Evolutionary conservation across 495 filamentous ascomycete genomes (phyloP), one percentile per base, ranked within the genome.

Genomic region (Aspergillus heteromorphus): DNA sequence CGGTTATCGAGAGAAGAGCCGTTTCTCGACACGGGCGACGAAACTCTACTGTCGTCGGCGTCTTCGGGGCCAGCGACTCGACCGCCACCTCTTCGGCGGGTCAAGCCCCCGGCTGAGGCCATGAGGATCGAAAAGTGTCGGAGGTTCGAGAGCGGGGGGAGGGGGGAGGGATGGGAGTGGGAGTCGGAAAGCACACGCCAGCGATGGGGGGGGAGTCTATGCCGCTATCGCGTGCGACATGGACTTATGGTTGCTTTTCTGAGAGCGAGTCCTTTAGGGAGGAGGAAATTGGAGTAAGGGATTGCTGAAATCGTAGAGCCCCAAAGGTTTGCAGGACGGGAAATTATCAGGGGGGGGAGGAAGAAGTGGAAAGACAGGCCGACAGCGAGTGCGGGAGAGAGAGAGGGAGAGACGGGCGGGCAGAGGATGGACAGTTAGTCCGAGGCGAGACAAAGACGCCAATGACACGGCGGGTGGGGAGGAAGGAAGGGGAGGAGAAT

Each of bases 31-130:
- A 79, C 75, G 36, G 87, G 87, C 8, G 87, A 89, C 58, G 80
- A 80, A 53, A 88, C 85, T 56, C 87, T 80, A 71, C 83, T 85
- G 54, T 83, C 81, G 60, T 86, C 79, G 55, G 83, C 80, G 51
- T 79, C 81, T 11, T 71, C 74, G 63, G 65, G 69, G 54, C 73
- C 75, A 61, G 73, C 78, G 57, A 73, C 80, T 64, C 81, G 85
- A 63, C 79, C 84, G 61, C 78, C 86, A 68, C 87, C 86, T 75
- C 87, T 80, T 64, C 86, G 81, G 71, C 88, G 82, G 65, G 87
- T 91, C 65, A 91, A 79, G 69, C 88, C 88, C 65, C 76, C 80
- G 66, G 78, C 74, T 72, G 84, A 82, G 69, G 83, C 77, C 84
- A 87, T 87, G 57, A 62, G 66, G 65, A 65, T 62, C 56, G 53